Base-by-base conservation (phyloP, 2,329 filamentous ascomycete genomes). In the Xylariaceae sp. region DNA sequence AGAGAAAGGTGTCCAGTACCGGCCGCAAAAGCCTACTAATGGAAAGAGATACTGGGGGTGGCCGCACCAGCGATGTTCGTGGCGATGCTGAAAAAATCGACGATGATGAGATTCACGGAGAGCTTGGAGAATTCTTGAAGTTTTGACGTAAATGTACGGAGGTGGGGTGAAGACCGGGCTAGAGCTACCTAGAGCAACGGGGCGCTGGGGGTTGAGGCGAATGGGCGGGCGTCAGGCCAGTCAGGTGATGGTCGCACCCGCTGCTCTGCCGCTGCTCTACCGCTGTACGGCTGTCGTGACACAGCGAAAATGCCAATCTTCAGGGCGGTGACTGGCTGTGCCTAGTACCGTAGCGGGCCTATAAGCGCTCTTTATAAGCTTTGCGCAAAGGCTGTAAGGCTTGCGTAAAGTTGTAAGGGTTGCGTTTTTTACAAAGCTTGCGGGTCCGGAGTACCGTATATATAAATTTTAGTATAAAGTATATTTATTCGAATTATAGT, bases 161-260 rank as follows among this genome's bases (percentile, higher is more conserved):
- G 10, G 15, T 15, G 33, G 15, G 12, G 33, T 36, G 12, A 15
- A 36, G 33, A 36, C 12, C 15, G 33, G 15, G 15, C 12, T 14
- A 36, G 33, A 36, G 33, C 15, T 35, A 14, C 10, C 47, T 41
- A 44, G 39, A 30, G 33, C 50, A 43, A 18, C 33, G n/a, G 39
- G 31, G 31, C 36, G 27, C 27, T 40, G 14, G 11, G 11, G 11
- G 5, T 7, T 30, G 11, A 10, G 27, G 12, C 27, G 41, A 43
- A 32, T 43, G 17, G 41, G 27, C 41, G 9, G 18, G 14, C 18
- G 39, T 40, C 14, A 19, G 39, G 17, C 5, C 15, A 49, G 52
- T 54, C 52, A 50, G 50, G 49, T 47, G 50, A 53, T 35, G 38
- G 35, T 19, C 18, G 33, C 11, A 33, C 31, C 43, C 3, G 17